Evolutionary conservation across 192 early-diverging fungal species (phyloP), one percentile per base, ranked within the genome.

Genomic region (Coemansia sp.): DNA sequence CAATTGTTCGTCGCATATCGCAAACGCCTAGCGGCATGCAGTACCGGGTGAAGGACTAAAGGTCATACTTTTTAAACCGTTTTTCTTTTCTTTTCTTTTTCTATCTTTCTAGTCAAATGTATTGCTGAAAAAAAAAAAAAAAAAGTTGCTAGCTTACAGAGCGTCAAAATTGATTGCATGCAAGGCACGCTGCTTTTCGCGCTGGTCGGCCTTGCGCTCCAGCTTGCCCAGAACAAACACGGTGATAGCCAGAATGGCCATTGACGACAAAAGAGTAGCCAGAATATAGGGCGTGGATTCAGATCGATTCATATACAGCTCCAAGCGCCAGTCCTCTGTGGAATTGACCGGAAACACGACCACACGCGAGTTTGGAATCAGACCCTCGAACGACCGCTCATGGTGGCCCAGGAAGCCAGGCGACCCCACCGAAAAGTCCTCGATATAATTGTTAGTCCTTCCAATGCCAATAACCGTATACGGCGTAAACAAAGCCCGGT

Each of bases 141-240:
- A 24, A 24, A 24, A 24, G 24, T 24, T 24, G 24, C 24, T 27
- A 27, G 27, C 5, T 61, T 70, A 96, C 31, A 96, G 82, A 0
- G 94, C 94, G 68, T 97, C 95, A 80, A 97, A 97, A 71, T 97
- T 95, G 70, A 97, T 92, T 39, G 90, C 87, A 69, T 93, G 91
- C 46, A 93, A 73, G 1, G 92, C 89, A 40, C 88, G 88, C 63
- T 89, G 80, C 75, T 90, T 85, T 73, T 97, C 93, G 22, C 83
- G 70, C 70, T 87, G 85, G 69, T 97, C 95, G 51, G 94, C 93
- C 45, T 92, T 75, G 53, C 75, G 71, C 36, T 98, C 96, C 62
- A 91, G 76, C 68, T 85, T 88, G 71, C 91, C 84, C 13, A 98
- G 77, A 2, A 72, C 83, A 69, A 83, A 80, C 10, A 95, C 92